These are phyloP conservation scores for Syzygium syzygioides DNA, from an alignment of 441 rosid species.

Conservation along the genomic window DNA sequence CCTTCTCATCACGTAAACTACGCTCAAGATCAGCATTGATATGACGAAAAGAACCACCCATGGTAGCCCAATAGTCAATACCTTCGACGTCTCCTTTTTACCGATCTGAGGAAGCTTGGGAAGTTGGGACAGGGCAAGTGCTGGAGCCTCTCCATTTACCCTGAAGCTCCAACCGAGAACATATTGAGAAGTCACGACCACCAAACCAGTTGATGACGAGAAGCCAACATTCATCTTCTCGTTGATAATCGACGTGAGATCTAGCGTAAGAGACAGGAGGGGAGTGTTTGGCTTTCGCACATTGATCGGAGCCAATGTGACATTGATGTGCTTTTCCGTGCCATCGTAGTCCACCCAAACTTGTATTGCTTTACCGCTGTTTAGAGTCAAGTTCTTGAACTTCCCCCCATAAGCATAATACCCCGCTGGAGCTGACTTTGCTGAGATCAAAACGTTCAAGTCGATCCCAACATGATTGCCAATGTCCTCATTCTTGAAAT, in stretches of 20 bases:
- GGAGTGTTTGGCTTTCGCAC: not conserved
- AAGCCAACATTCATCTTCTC: not conserved
- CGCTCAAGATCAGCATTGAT: too few species aligned
- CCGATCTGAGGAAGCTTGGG: not conserved
- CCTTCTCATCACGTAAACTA: too few species aligned
- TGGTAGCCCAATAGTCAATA: not conserved
- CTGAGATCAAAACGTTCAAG: not conserved
- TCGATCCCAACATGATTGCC: not conserved
- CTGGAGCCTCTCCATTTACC: not conserved
- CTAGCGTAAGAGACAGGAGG: not conserved
- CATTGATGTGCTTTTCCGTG: not conserved
- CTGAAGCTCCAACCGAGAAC: constrained; percentile 7
- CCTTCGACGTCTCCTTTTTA: not conserved
- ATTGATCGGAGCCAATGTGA: not conserved
- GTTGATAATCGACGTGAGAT: not conserved
- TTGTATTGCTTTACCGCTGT: not conserved
- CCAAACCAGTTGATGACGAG: not conserved
- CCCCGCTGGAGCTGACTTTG: not conserved
- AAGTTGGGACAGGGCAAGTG: not conserved
- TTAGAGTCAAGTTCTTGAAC: not conserved
- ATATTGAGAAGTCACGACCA: not conserved
- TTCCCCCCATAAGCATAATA: not conserved
- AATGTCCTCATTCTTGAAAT: not conserved
- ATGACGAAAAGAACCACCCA: too few species aligned
- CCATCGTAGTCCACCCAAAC: constrained; percentile 8